Percentiles rank a stretch among this genome's conserved stretches.
These are phyloP conservation scores for Agaricales sp. DNA, from an alignment of 1,284 basidiomycete species.

Conservation along the genomic window DNA sequence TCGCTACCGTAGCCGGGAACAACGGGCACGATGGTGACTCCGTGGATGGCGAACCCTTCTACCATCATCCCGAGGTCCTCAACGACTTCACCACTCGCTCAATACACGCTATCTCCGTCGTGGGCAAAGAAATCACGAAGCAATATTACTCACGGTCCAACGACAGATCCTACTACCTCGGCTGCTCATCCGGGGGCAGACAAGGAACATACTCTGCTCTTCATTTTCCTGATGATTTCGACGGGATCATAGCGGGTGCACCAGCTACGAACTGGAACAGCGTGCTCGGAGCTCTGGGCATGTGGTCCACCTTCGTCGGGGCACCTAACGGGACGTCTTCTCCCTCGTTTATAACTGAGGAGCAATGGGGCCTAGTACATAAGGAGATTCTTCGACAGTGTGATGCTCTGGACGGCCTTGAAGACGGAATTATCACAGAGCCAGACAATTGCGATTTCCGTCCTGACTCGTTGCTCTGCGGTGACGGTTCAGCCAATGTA, in stretches of 20 bases:
- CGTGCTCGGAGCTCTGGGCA: conserved; percentile 10
- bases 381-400: conserved; percentile 21
- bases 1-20: conserved; percentile 17
- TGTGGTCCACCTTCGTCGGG: conserved; percentile 4
- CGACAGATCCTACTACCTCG: conserved; percentile 16
- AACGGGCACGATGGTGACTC: conserved; percentile 20
- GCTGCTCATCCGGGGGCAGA: conserved; percentile 22
- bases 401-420: conserved; percentile 22
- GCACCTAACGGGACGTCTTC: background rate
- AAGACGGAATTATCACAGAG: conserved; percentile 22
- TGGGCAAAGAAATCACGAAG: conserved; percentile 16
- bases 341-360: conserved; percentile 13
- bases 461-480: conserved; percentile 16
- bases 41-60: conserved; percentile 13
- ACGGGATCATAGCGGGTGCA: conserved; percentile 23
- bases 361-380: conserved; percentile 15
- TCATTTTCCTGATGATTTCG: conserved; percentile 19
- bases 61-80: conserved; percentile 16
- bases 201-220: conserved; percentile 16
- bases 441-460: conserved; percentile 18
- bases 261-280: conserved; percentile 17
- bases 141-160: conserved; percentile 14
- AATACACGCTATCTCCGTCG: conserved; percentile 15
- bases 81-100: conserved; percentile 19
- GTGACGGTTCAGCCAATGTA: no score